Conservation (phyloP, 306 rosid genomes). For the Prunus fruticosa region DNA sequence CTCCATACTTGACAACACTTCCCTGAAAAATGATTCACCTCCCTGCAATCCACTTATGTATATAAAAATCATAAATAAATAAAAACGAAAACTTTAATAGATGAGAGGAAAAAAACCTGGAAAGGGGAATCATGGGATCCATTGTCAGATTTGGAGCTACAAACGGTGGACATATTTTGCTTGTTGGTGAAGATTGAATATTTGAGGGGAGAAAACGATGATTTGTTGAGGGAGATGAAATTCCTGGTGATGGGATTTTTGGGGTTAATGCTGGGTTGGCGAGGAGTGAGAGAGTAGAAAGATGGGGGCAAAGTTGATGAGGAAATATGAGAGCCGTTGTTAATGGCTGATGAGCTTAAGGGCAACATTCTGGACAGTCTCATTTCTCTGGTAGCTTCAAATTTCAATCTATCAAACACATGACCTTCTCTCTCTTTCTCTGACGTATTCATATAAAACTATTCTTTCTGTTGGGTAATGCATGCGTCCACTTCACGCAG, state of each 20-base stretch:
- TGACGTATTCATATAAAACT: no score
- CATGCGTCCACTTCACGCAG: no score
- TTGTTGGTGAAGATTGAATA: conserved; percentile 17
- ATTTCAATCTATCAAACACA: no score
- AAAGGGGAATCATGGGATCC: conserved; percentile 33
- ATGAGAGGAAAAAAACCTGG: conserved; percentile 37
- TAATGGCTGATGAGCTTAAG: conserved; percentile 10
- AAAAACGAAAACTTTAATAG: not conserved
- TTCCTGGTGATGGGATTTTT: not conserved
- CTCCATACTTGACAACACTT: conserved; percentile 70
- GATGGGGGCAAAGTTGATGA: conserved; percentile 5
- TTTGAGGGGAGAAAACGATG: conserved; percentile 2
- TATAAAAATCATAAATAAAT: no score
- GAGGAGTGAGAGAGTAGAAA: conserved; percentile 16
- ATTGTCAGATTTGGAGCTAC: conserved; percentile 29
- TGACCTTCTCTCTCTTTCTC: no score
- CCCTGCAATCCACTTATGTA: conserved; percentile 39
- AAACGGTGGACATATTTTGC: conserved; percentile 28
- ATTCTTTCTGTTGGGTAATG: not conserved
- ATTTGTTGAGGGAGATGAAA: conserved; percentile 15
- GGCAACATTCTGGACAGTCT: conserved; percentile 28
- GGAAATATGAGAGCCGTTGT: conserved; percentile 10
- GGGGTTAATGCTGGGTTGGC: conserved; percentile 7
- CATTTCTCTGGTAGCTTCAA: not conserved
- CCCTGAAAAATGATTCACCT: conserved; percentile 68